phyloP scores from a whole-genome alignment of 352 stramenopile species.

The Phytophthora pluvialis region DNA sequence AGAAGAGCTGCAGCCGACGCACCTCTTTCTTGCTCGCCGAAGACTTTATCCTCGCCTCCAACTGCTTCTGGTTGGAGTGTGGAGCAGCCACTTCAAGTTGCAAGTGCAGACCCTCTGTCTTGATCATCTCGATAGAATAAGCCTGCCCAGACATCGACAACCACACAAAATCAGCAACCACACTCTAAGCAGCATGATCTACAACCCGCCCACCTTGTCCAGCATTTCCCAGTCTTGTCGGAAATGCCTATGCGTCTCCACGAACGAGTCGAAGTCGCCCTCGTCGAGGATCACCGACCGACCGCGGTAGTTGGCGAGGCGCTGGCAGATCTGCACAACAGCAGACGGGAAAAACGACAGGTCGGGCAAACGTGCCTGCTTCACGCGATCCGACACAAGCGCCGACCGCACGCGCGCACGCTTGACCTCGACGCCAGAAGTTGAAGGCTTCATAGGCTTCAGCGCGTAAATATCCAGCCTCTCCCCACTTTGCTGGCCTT shows the following conservation, averaged over 20 bases:
- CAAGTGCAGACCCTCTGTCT: conserved; percentile 50
- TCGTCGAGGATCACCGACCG: conserved; percentile 69
- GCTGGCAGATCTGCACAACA: conserved; percentile 65
- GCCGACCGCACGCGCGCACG: conserved; percentile 47
- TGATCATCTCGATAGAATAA: conserved; percentile 62
- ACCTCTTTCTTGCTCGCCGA: conserved; percentile 48
- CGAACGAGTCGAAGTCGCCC: conserved; percentile 64
- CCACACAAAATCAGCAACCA: not conserved
- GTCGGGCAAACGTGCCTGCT: conserved; percentile 46
- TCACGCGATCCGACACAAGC: conserved; percentile 43
- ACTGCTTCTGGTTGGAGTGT: conserved; percentile 15
- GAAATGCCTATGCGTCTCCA: conserved; percentile 56
- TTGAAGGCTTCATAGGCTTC: conserved; percentile 29
- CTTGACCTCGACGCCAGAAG: conserved; percentile 42
- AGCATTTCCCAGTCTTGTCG: conserved; percentile 66
- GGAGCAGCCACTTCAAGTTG: conserved; percentile 36
- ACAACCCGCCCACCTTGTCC: conserved; percentile 52
- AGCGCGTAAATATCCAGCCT: conserved; percentile 20
- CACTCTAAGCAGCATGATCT: not conserved
- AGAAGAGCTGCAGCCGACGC: conserved; percentile 4
- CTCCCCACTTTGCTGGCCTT: conserved; percentile 3
- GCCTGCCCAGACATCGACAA: conserved; percentile 27
- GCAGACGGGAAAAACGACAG: conserved; percentile 57
- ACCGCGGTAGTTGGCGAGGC: conserved; percentile 48
- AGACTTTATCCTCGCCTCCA: conserved; percentile 34